Evolutionary conservation across 331 rosid genomes (phyloP).

Genomic region (Quercus tomentella): DNA sequence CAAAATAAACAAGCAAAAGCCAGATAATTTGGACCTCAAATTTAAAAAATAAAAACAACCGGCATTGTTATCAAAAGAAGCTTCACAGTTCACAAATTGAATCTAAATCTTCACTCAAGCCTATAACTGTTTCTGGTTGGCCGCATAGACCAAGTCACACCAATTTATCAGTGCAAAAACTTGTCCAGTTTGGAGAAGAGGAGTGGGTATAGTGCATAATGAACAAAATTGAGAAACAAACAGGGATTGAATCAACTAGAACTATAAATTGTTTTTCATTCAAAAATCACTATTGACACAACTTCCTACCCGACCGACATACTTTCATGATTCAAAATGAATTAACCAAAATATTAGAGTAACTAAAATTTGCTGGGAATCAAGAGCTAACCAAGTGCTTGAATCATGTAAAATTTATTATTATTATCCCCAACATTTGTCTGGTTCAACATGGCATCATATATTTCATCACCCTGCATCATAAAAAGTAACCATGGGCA

Average conservation of each 20-base stretch:
- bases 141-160: background rate
- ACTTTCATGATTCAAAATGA: background rate
- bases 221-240: background rate
- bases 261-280: slow-evolving; percentile 17
- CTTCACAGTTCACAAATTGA: background rate
- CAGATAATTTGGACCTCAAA: background rate
- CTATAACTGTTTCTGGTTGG: background rate
- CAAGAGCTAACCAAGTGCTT: slow-evolving; percentile 64
- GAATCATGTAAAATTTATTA: slow-evolving; percentile 84
- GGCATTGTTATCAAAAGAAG: background rate
- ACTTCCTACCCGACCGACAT: slow-evolving; percentile 14
- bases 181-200: background rate
- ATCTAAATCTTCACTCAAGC: background rate
- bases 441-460: slow-evolving; percentile 92
- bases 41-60: background rate
- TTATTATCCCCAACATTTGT: slow-evolving; percentile 78
- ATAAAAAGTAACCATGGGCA: background rate
- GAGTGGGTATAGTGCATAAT: background rate
- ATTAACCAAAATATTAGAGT: background rate
- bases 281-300: slow-evolving; percentile 11
- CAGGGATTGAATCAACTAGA: background rate
- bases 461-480: slow-evolving; percentile 67
- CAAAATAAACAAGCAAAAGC: background rate
- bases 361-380: background rate
- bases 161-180: background rate